Percentiles rank a stretch among this genome's conserved stretches.
These are phyloP conservation scores for Leucosporidium yakuticum DNA, from an alignment of 768 basidiomycete genomes.

Conservation along the genomic window DNA sequence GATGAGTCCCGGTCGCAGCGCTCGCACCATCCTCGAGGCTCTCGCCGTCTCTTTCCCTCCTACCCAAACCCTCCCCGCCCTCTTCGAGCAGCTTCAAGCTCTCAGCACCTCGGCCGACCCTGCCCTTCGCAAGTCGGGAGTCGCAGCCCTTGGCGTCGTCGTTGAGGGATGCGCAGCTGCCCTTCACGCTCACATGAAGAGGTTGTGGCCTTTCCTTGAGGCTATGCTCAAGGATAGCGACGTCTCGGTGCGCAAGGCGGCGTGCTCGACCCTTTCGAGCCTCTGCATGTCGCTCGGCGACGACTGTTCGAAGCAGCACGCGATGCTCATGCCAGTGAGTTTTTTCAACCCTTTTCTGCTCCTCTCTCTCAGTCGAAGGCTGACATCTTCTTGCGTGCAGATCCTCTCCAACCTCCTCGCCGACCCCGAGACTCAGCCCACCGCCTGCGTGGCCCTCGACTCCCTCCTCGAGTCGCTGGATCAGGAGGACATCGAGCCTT, in stretches of 20 bases:
- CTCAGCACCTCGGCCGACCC: conserved; percentile 79
- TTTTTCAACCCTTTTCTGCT: background rate
- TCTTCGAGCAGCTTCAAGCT: conserved; percentile 70
- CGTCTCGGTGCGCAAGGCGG: conserved; percentile 80
- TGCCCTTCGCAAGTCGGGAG: conserved; percentile 75
- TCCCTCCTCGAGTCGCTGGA: conserved; percentile 86
- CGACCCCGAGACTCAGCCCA: conserved; percentile 75
- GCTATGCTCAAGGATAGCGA: conserved; percentile 77
- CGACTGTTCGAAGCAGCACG: conserved; percentile 76
- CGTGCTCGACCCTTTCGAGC: conserved; percentile 92
- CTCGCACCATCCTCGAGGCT: conserved; percentile 86
- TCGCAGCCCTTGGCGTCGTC: conserved; percentile 89
- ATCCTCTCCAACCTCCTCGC: conserved; percentile 85
- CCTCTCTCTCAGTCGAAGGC: background rate
- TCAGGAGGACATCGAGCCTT: conserved; percentile 73
- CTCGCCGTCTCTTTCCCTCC: conserved; percentile 89
- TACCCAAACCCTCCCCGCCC: conserved; percentile 87
- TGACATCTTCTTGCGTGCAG: conserved; percentile 44
- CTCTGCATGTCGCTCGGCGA: conserved; percentile 96
- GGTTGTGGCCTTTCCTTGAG: conserved; percentile 92
- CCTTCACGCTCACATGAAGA: conserved; percentile 84
- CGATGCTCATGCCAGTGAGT: conserved; percentile 68
- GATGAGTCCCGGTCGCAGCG: conserved; percentile 70
- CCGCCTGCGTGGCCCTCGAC: conserved; percentile 93
- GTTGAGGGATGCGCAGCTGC: conserved; percentile 97